phyloP scores from a whole-genome alignment of 2,329 filamentous ascomycete species.

The Magnaporthales sp. region DNA sequence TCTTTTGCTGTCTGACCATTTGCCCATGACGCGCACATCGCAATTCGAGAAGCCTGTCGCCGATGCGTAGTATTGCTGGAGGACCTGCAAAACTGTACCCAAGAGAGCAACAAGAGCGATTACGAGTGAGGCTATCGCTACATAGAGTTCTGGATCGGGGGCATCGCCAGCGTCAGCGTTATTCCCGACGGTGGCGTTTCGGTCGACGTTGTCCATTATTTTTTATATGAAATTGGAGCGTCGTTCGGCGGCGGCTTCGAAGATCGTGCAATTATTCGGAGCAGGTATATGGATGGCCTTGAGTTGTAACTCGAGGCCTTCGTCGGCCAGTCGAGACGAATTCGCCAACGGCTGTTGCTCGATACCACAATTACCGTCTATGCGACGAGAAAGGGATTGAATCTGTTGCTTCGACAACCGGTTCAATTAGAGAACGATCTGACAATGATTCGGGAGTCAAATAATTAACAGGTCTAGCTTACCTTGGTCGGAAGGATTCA shows the following conservation, averaged over 20 bases:
- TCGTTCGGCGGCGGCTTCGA: neutral
- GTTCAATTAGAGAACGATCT: neutral
- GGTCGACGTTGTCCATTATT: neutral
- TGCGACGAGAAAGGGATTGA: neutral
- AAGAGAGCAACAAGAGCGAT: conserved; percentile 37
- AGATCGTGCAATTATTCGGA: neutral
- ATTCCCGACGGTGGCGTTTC: neutral
- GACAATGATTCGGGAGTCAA: neutral
- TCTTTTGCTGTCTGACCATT: conserved; percentile 31
- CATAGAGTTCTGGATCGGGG: conserved; percentile 7
- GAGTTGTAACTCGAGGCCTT: neutral
- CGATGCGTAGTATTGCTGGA: conserved; percentile 41
- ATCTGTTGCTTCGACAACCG: neutral
- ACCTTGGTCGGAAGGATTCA: neutral
- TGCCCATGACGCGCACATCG: conserved; percentile 37
- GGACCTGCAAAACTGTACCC: conserved; percentile 36
- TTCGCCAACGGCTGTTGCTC: neutral
- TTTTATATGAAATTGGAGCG: neutral
- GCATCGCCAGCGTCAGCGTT: neutral
- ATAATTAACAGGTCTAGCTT: neutral
- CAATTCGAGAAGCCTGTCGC: conserved; percentile 40
- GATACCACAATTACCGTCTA: too few relatives aligned
- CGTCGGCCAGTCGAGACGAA: neutral
- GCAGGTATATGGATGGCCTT: neutral
- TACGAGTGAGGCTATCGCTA: conserved; percentile 35